Evolutionary conservation across 192 early-diverging fungal species (phyloP).

Genomic region (Entomortierella chlamydospora): DNA sequence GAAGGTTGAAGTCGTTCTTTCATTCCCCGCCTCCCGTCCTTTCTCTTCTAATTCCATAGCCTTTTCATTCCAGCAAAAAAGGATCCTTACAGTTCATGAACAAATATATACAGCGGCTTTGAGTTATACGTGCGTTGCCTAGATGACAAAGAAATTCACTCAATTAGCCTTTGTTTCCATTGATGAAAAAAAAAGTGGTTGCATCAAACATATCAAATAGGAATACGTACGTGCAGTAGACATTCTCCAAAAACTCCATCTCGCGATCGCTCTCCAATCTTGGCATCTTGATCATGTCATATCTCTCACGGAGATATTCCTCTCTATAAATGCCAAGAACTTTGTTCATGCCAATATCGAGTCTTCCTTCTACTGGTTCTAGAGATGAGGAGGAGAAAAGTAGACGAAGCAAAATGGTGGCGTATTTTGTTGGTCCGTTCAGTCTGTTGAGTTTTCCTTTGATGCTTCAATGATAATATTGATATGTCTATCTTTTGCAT

Average conservation of each 20-base stretch:
- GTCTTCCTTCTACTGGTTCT: slow-evolving; percentile 8
- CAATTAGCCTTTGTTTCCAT: background rate
- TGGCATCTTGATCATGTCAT: slow-evolving; percentile 48
- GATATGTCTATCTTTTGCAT: too few relatives aligned
- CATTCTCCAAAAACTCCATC: slow-evolving; percentile 38
- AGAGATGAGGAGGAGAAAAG: background rate
- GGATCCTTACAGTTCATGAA: slow-evolving; percentile 57
- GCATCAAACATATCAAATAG: too few relatives aligned
- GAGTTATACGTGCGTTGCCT: slow-evolving; percentile 37
- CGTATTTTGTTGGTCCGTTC: too few relatives aligned
- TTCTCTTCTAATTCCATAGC: background rate
- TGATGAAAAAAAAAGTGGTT: too few relatives aligned
- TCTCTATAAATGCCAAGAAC: slow-evolving; percentile 18
- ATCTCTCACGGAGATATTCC: slow-evolving; percentile 14
- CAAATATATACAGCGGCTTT: slow-evolving; percentile 53
- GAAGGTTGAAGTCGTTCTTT: too few relatives aligned
- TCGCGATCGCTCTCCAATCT: slow-evolving; percentile 23
- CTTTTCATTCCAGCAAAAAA: too few relatives aligned
- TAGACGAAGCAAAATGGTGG: too few relatives aligned
- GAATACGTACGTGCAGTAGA: slow-evolving; percentile 52
- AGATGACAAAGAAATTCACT: background rate
- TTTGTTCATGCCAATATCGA: slow-evolving; percentile 8
- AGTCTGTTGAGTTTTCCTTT: too few relatives aligned
- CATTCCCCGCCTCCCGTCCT: too few relatives aligned
- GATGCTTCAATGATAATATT: too few relatives aligned